phyloP scores from a whole-genome alignment of 2,329 filamentous ascomycete species.

The Oidium heveae region DNA sequence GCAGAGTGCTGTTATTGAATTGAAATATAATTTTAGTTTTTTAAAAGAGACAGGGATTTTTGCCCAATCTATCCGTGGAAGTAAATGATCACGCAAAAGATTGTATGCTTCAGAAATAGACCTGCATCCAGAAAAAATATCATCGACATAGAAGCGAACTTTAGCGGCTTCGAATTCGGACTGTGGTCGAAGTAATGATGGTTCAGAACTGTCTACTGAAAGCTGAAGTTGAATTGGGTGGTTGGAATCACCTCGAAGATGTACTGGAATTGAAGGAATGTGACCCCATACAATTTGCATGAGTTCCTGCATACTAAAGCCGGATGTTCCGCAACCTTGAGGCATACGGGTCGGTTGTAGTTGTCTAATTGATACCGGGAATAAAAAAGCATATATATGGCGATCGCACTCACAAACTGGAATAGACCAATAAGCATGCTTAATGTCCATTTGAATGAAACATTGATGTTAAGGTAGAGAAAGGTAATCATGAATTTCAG shows the following conservation, averaged over 20 bases:
- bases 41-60: not conserved
- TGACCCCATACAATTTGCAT: not conserved
- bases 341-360: not conserved
- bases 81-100: not conserved
- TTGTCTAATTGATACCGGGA: not conserved
- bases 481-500: slow-evolving; percentile 1
- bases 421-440: not conserved
- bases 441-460: slow-evolving; percentile 1
- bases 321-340: not conserved
- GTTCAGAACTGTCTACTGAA: not conserved
- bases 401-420: not conserved
- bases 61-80: not conserved
- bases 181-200: not conserved
- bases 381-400: slow-evolving; percentile 1
- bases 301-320: not conserved
- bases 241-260: not conserved
- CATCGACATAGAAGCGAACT: not conserved
- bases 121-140: not conserved
- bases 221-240: not conserved
- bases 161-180: not conserved
- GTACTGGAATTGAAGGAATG: not conserved
- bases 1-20: not conserved
- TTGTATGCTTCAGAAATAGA: not conserved
- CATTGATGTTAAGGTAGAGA: not conserved
- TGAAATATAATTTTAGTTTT: not conserved